Evolutionary conservation across 176 grass and related monocot species (phyloP).

Genomic region (Raddia guianensis): DNA sequence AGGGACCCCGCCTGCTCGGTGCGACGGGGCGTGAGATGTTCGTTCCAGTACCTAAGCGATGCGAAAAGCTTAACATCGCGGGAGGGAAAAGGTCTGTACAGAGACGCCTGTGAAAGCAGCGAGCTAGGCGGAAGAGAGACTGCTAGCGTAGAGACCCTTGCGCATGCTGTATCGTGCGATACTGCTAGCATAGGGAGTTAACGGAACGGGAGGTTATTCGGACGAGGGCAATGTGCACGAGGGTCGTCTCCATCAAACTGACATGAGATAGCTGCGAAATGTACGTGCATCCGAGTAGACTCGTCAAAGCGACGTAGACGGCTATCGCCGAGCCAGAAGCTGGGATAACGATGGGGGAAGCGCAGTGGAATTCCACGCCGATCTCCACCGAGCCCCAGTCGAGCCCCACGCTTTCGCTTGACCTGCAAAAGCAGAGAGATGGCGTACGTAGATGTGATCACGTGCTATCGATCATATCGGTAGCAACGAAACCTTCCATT

Average conservation of each 20-base stretch:
- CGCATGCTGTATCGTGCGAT: too few relatives aligned
- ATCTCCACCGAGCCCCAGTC: neutral
- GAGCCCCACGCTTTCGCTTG: constrained; percentile 16
- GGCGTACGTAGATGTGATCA: neutral
- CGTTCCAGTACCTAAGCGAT: neutral
- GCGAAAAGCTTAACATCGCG: neutral
- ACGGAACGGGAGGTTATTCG: too few relatives aligned
- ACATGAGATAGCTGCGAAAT: neutral
- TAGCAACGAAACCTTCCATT: neutral
- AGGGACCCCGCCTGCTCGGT: neutral
- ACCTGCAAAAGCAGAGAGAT: neutral
- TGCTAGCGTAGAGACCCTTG: too few relatives aligned
- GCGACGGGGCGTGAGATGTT: neutral
- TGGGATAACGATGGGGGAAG: neutral
- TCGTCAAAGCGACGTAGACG: neutral
- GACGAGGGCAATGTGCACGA: neutral
- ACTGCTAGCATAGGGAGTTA: too few relatives aligned
- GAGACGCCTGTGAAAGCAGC: too few relatives aligned
- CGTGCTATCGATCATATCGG: neutral
- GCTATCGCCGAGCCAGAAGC: too few relatives aligned
- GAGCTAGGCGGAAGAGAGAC: too few relatives aligned
- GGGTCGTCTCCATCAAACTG: neutral
- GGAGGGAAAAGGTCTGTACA: too few relatives aligned
- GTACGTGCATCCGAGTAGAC: neutral
- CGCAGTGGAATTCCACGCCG: neutral